These are phyloP conservation scores for Tylopilus subfusipes DNA, from an alignment of 768 basidiomycete species.

Conservation along the genomic window DNA sequence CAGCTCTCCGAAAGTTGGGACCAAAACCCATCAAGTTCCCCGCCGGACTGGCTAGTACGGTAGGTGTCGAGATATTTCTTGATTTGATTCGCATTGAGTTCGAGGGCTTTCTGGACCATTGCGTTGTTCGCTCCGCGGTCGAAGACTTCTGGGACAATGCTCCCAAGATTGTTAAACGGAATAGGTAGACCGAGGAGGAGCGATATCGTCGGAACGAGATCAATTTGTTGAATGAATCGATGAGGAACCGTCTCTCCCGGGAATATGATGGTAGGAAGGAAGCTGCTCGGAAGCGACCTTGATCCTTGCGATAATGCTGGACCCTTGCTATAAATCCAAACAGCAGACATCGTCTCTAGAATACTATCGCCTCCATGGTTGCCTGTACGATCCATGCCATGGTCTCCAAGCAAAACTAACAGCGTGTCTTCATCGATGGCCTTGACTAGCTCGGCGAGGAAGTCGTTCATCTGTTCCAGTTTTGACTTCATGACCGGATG, in stretches of 20 bases:
- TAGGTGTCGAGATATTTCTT: conserved; percentile 74
- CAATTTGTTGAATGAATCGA: conserved; percentile 86
- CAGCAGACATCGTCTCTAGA: conserved; percentile 77
- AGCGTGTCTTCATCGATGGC: conserved; percentile 83
- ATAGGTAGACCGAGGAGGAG: conserved; percentile 90
- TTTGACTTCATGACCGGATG: conserved; percentile 84
- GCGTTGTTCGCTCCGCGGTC: conserved; percentile 39
- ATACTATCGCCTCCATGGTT: conserved; percentile 93
- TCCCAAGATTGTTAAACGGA: conserved; percentile 93
- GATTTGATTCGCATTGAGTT: conserved; percentile 73
- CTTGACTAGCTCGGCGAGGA: conserved; percentile 70
- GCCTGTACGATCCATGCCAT: conserved; percentile 93
- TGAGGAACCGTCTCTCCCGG: conserved; percentile 52
- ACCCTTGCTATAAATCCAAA: conserved; percentile 93
- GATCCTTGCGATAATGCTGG: conserved; percentile 39
- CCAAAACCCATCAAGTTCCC: conserved; percentile 73
- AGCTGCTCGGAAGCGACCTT: conserved; percentile 41
- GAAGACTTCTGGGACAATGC: conserved; percentile 89
- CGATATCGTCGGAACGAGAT: conserved; percentile 84
- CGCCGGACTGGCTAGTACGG: conserved; percentile 61
- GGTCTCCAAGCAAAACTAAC: conserved; percentile 89
- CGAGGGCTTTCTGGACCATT: conserved; percentile 55
- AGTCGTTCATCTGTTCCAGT: conserved; percentile 81
- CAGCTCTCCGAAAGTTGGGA: conserved; percentile 45
- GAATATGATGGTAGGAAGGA: conserved; percentile 56